Conservation (phyloP, 345 rosid species). For the Corymbia maculata region DNA sequence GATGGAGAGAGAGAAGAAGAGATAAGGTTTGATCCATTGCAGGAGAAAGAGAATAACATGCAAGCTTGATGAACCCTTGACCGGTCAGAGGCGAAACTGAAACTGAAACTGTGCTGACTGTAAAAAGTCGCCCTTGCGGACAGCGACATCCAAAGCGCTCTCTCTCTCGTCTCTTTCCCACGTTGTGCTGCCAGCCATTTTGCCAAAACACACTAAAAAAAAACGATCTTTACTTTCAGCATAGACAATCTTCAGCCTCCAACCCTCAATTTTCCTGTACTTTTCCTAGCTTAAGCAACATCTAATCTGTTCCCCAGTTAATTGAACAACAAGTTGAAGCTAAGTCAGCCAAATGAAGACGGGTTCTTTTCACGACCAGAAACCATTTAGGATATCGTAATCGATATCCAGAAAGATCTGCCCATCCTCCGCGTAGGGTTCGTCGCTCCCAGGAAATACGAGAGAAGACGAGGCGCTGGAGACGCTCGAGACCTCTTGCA, state of each 20-base stretch:
- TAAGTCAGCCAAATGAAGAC: neutral
- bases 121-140: neutral
- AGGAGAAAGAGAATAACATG: neutral
- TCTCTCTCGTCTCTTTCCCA: neutral
- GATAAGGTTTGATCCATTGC: neutral
- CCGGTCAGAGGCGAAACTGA: neutral
- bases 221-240: neutral
- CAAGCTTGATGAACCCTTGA: neutral
- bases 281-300: neutral
- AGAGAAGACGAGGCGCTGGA: neutral
- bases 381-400: neutral
- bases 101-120: neutral
- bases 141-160: neutral
- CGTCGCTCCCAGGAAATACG: neutral
- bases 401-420: neutral
- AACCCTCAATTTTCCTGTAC: neutral
- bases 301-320: neutral
- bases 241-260: neutral
- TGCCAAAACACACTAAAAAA: neutral
- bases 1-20: neutral
- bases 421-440: neutral
- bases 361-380: neutral
- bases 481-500: neutral
- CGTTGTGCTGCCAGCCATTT: neutral
- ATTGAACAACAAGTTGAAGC: neutral